A percentile compares a stretch with the other conserved stretches of the same genome.
Conservation (phyloP, 306 rosid genomes). For the Sicyos edulis region DNA sequence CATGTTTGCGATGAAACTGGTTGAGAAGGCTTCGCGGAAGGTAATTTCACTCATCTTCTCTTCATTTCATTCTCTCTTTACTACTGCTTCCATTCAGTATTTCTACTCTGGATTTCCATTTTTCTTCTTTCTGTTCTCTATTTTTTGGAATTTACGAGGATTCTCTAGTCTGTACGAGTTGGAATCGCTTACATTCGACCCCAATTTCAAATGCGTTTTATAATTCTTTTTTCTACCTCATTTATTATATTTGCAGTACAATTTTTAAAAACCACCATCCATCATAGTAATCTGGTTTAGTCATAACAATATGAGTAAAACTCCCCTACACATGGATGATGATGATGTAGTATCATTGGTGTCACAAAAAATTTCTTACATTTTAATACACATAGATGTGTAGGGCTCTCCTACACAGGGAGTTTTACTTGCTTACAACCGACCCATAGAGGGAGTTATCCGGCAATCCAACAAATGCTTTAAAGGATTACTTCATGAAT, state of each 20-base stretch:
- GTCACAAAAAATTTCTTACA: no score
- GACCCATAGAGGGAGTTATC: no score
- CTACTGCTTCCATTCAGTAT: background rate
- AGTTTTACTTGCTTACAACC: no score
- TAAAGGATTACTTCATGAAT: background rate
- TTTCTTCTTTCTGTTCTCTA: background rate
- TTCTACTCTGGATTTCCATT: background rate
- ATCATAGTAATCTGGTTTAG: background rate
- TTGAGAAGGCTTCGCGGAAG: conserved; percentile 85
- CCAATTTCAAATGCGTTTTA: conserved; percentile 2
- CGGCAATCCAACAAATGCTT: no score
- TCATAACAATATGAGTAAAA: no score
- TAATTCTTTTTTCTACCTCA: background rate
- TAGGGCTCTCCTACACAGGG: no score
- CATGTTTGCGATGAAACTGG: conserved; percentile 79
- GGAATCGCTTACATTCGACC: background rate
- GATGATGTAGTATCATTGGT: no score
- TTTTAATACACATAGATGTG: no score
- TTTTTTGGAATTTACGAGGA: background rate
- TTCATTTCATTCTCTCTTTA: no score
- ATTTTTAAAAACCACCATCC: no score
- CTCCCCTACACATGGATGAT: no score
- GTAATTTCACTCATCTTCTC: conserved; percentile 24
- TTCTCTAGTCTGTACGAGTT: background rate
- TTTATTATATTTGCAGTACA: no score